Evolutionary conservation across 2,329 filamentous ascomycete genomes (phyloP).

Genomic region (Cercospora sesami): DNA sequence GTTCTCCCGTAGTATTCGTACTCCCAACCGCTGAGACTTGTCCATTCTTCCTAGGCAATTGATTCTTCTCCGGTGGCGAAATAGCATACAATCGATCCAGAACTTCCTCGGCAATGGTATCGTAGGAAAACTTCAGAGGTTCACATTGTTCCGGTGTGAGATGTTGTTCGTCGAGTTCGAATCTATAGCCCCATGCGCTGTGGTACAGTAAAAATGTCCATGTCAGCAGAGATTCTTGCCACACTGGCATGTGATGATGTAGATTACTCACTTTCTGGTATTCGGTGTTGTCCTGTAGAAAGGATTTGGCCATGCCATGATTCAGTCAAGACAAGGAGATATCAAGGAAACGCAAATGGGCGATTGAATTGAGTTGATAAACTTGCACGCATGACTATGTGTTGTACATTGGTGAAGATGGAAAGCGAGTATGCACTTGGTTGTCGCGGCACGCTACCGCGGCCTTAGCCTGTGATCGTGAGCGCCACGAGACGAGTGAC

Average conservation of each 20-base stretch:
- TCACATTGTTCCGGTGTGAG: conserved; percentile 59
- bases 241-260: not conserved
- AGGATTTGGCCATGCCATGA: conserved; percentile 48
- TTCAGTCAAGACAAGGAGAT: not conserved
- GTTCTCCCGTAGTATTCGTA: not conserved
- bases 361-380: not conserved
- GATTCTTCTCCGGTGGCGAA: conserved; percentile 49
- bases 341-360: not conserved
- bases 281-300: conserved; percentile 47
- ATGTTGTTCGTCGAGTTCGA: conserved; percentile 68
- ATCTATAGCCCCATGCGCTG: conserved; percentile 65
- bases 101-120: conserved; percentile 66
- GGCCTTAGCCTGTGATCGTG: conserved; percentile 9
- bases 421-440: not conserved
- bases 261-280: conserved; percentile 43
- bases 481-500: conserved; percentile 11
- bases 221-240: not conserved
- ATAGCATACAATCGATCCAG: conserved; percentile 64
- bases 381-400: not conserved
- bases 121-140: conserved; percentile 65
- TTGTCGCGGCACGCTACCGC: conserved; percentile 1
- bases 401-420: not conserved
- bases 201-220: not conserved
- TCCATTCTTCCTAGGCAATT: conserved; percentile 43
- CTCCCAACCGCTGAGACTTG: not conserved